Evolutionary conservation across 352 stramenopile genomes (phyloP).

Genomic region (Globisporangium irregulare): DNA sequence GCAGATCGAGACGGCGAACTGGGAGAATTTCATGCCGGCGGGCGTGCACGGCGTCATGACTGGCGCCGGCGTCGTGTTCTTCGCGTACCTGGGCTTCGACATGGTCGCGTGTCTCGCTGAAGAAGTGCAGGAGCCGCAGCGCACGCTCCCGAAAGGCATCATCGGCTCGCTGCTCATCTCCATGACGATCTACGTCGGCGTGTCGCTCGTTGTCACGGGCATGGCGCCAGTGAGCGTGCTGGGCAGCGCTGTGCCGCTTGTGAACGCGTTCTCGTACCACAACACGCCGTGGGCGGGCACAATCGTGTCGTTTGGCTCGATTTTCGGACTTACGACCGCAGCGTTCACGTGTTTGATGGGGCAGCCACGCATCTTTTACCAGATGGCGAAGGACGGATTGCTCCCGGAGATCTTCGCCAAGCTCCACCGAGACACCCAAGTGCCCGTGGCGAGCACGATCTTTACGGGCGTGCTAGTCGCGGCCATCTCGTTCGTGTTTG

Average conservation of each 20-base stretch:
- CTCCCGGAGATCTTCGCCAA: conserved; percentile 63
- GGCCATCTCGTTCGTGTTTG: conserved; percentile 83
- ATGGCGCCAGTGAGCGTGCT: conserved; percentile 78
- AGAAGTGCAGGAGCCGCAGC: conserved; percentile 89
- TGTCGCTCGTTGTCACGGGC: conserved; percentile 88
- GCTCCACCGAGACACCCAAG: conserved; percentile 56
- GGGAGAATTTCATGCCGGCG: conserved; percentile 81
- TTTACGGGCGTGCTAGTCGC: conserved; percentile 84
- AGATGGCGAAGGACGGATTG: conserved; percentile 87
- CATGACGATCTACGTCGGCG: conserved; percentile 88
- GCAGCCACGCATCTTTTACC: conserved; percentile 91
- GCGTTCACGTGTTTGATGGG: conserved; percentile 92
- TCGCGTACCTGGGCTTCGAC: conserved; percentile 92
- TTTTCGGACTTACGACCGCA: conserved; percentile 89
- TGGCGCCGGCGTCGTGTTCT: conserved; percentile 88
- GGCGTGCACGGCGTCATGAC: conserved; percentile 88
- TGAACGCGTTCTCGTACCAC: conserved; percentile 83
- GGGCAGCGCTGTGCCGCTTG: conserved; percentile 71
- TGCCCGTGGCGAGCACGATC: conserved; percentile 81
- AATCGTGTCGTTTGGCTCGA: conserved; percentile 90
- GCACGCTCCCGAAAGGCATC: conserved; percentile 90
- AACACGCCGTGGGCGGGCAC: conserved; percentile 64
- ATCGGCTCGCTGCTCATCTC: conserved; percentile 90
- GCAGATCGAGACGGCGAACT: conserved; percentile 73
- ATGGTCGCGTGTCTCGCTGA: conserved; percentile 92